Conservation (phyloP, 495 filamentous ascomycete genomes). For the Oleoguttula mirabilis region DNA sequence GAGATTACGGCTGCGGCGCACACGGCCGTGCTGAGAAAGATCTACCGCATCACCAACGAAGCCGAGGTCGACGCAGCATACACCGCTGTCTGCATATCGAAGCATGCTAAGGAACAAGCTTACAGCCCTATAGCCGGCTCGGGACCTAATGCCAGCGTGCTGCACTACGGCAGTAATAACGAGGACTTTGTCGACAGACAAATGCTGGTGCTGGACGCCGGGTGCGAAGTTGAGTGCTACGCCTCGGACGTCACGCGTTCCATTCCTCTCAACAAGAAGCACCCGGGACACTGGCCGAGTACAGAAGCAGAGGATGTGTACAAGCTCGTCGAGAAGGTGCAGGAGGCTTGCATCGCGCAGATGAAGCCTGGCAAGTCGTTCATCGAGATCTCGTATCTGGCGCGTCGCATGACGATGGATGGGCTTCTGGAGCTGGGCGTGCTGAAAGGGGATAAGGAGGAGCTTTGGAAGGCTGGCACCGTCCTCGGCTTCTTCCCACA, state of each 20-base stretch:
- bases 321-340: constrained; percentile 67
- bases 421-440: constrained; percentile 63
- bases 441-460: constrained; percentile 44
- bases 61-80: constrained; percentile 73
- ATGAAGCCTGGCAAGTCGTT: constrained; percentile 56
- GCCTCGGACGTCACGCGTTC: constrained; percentile 71
- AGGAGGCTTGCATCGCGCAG: constrained; percentile 57
- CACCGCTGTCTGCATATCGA: constrained; percentile 52
- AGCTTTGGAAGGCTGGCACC: constrained; percentile 56
- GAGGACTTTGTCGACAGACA: constrained; percentile 51
- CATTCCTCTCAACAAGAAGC: constrained; percentile 48
- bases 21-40: constrained; percentile 46
- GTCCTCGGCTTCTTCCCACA: constrained; percentile 81
- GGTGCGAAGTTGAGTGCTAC: constrained; percentile 74
- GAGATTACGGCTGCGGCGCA: constrained; percentile 64
- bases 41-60: constrained; percentile 57
- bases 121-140: constrained; percentile 79
- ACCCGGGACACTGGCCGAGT: constrained; percentile 45
- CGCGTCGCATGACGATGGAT: constrained; percentile 57
- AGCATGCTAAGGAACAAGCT: constrained; percentile 63
- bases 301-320: constrained; percentile 58
- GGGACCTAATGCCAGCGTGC: constrained; percentile 61
- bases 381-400: constrained; percentile 54
- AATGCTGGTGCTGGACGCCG: constrained; percentile 73
- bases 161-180: constrained; percentile 81